Evolutionary conservation across 257 asterid species (phyloP).

Genomic region (Solanum piurae): DNA sequence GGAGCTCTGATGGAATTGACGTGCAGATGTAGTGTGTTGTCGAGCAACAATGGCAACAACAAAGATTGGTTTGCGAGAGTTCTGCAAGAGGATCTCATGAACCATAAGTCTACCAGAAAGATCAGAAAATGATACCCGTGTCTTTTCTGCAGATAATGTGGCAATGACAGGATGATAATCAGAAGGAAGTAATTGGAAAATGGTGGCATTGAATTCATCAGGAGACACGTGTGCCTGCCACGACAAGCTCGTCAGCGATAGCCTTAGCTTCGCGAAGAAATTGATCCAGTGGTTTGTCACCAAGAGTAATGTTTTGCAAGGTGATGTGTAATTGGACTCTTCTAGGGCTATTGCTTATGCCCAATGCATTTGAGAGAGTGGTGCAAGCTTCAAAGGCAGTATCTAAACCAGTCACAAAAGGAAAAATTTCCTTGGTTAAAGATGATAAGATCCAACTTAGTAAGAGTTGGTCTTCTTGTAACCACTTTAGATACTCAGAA

Average conservation of each 20-base stretch:
- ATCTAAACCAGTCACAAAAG: not conserved
- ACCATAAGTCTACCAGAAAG: not conserved
- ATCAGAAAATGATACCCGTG: not conserved
- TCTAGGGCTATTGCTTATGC: not conserved
- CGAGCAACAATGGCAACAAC: not conserved
- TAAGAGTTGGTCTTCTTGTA: not conserved
- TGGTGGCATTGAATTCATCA: not conserved
- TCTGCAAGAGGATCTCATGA: not conserved
- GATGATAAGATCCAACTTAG: not conserved
- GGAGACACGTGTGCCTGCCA: not conserved
- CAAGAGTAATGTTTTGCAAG: not conserved
- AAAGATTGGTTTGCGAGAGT: not conserved
- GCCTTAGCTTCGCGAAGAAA: not conserved
- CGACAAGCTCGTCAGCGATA: not conserved
- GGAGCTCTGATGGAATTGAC: not conserved
- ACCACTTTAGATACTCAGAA: not conserved
- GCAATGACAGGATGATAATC: not conserved
- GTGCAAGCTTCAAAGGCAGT: not conserved
- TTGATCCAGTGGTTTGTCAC: not conserved
- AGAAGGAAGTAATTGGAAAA: not conserved
- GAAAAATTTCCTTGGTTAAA: not conserved
- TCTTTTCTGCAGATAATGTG: not conserved
- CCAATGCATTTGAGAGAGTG: not conserved
- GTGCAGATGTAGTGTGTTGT: not conserved
- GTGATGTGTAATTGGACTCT: not conserved